phyloP scores from a whole-genome alignment of 1,284 basidiomycete species.

The Ganoderma lucidum region DNA sequence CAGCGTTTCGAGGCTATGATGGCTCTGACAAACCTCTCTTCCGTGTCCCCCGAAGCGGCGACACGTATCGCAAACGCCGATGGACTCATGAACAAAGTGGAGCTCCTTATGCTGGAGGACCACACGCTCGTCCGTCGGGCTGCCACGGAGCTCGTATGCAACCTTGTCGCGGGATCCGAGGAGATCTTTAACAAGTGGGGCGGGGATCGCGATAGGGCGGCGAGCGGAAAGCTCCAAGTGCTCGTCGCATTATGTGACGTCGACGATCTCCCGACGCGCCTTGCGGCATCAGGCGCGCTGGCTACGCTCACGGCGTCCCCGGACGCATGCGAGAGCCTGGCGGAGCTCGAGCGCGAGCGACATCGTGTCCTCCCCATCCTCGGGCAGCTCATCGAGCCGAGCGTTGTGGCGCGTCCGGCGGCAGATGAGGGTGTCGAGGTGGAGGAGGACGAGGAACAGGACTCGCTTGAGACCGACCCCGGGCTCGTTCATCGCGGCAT shows the following conservation, averaged over 20 bases:
- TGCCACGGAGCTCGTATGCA: conserved; percentile 93
- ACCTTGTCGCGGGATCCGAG: conserved; percentile 84
- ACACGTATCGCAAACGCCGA: conserved; percentile 66
- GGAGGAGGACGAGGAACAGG: conserved; percentile 28
- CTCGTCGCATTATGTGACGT: conserved; percentile 87
- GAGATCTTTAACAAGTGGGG: conserved; percentile 77
- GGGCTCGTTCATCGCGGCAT: conserved; percentile 81
- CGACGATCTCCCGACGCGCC: conserved; percentile 82
- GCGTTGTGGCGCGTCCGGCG: conserved; percentile 42
- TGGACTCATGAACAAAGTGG: conserved; percentile 74
- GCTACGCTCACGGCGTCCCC: conserved; percentile 78
- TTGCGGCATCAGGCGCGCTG: conserved; percentile 88
- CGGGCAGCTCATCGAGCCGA: conserved; percentile 69
- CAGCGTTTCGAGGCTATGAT: conserved; percentile 94
- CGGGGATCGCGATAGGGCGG: conserved; percentile 46
- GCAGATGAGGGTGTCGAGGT: conserved; percentile 45
- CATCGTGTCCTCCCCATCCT: conserved; percentile 68
- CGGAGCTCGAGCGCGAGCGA: conserved; percentile 68
- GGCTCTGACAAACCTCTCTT: conserved; percentile 95
- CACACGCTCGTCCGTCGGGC: conserved; percentile 87
- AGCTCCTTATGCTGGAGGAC: conserved; percentile 87
- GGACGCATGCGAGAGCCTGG: conserved; percentile 65
- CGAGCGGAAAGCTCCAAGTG: conserved; percentile 78
- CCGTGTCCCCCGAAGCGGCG: conserved; percentile 73
- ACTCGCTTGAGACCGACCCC: conserved; percentile 48